These are phyloP conservation scores for Capronia americana DNA, from an alignment of 2,329 filamentous ascomycete genomes.

Conservation along the genomic window DNA sequence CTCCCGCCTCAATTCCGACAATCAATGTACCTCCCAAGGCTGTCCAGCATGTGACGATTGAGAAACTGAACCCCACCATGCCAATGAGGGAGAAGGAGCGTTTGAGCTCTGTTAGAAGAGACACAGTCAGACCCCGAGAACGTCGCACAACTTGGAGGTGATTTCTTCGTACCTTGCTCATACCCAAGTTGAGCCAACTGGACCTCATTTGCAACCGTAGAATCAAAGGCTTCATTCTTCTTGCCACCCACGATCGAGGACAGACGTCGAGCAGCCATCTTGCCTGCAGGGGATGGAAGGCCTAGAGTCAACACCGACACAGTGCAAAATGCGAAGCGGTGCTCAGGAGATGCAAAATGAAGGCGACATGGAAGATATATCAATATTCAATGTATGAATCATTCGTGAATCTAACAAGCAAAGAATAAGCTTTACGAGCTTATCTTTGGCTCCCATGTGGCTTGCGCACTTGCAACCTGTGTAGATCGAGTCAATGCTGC, in stretches of 20 bases:
- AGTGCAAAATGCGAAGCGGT: not conserved
- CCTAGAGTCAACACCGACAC: not conserved
- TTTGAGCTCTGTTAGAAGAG: constrained; percentile 57
- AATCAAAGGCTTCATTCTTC: constrained; percentile 25
- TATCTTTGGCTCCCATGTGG: constrained; percentile 5
- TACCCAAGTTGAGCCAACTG: constrained; percentile 49
- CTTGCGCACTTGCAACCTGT: not conserved
- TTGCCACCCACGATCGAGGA: constrained; percentile 29
- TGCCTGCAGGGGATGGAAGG: not conserved
- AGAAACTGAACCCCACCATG: constrained; percentile 66
- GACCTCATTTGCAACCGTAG: constrained; percentile 43
- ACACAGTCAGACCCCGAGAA: constrained; percentile 1
- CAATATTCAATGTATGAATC: constrained; percentile 5
- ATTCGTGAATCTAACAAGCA: constrained; percentile 10
- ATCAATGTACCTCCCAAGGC: constrained; percentile 63
- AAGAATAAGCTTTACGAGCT: constrained; percentile 19
- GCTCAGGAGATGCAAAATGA: not conserved
- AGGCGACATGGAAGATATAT: constrained; percentile 4
- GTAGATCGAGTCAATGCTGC: not conserved
- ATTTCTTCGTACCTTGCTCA: constrained; percentile 45
- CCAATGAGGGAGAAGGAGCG: constrained; percentile 62
- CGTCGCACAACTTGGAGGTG: not conserved
- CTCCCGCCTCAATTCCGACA: constrained; percentile 62
- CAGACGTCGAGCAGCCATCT: constrained; percentile 26
- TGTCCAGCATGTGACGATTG: constrained; percentile 65